Evolutionary conservation across 352 stramenopile species (phyloP).

Genomic region (Phytophthora sansomeana): DNA sequence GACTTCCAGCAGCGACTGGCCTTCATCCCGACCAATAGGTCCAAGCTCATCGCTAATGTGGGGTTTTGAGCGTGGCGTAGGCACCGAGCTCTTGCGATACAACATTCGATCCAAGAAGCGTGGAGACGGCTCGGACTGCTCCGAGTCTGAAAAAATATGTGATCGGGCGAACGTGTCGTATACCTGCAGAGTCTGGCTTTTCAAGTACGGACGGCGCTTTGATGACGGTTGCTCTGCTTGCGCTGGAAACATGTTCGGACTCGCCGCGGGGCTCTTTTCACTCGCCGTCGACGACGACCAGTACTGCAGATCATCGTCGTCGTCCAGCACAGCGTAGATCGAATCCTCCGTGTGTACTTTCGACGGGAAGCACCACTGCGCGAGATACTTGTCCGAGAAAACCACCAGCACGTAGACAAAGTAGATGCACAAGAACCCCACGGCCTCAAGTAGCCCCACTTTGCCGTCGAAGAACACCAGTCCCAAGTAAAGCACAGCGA

Average conservation of each 20-base stretch:
- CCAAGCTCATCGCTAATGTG: conserved; percentile 35
- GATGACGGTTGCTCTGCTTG: conserved; percentile 11
- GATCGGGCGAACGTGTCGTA: conserved; percentile 41
- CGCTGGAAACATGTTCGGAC: conserved; percentile 3
- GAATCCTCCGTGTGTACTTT: conserved; percentile 16
- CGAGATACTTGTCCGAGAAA: conserved; percentile 63
- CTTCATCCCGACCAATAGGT: conserved; percentile 36
- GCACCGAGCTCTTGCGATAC: conserved; percentile 64
- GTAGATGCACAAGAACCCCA: conserved; percentile 84
- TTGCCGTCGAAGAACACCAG: conserved; percentile 79
- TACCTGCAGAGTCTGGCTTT: conserved; percentile 41
- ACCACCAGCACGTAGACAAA: conserved; percentile 63
- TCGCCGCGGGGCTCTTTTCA: conserved; percentile 30
- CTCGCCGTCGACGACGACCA: conserved; percentile 39
- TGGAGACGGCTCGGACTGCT: conserved; percentile 65
- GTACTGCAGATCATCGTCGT: conserved; percentile 43
- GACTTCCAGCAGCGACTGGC: conserved; percentile 63
- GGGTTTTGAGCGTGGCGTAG: conserved; percentile 56
- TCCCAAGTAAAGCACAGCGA: conserved; percentile 72
- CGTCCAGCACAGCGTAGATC: conserved; percentile 34
- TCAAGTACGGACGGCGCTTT: conserved; percentile 37
- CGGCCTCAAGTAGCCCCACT: conserved; percentile 64
- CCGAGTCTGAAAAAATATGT: conserved; percentile 56
- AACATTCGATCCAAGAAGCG: conserved; percentile 41
- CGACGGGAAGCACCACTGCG: conserved; percentile 32